phyloP scores from a whole-genome alignment of 106 monocot species.

The Dendrobium catenatum region DNA sequence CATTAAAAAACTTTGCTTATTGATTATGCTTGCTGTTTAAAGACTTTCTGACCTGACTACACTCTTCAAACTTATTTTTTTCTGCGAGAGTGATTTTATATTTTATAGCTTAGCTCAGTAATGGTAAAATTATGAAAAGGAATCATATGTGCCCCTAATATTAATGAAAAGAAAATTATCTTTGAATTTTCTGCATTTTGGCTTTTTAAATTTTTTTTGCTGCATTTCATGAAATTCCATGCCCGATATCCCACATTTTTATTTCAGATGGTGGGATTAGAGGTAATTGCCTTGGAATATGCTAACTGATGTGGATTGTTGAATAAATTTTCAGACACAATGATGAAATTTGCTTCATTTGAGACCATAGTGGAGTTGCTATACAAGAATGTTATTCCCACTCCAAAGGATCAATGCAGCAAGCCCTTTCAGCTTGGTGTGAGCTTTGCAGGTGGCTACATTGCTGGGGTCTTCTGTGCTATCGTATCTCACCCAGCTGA shows the following conservation, averaged over 20 bases:
- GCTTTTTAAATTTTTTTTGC: background rate
- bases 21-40: too few relatives aligned
- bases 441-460: slow-evolving; percentile 54
- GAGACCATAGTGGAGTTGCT: slow-evolving; percentile 45
- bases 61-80: too few relatives aligned
- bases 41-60: too few relatives aligned
- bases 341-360: slow-evolving; percentile 78
- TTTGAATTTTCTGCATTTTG: background rate
- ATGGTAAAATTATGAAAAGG: too few relatives aligned
- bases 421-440: slow-evolving; percentile 33
- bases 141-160: background rate
- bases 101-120: too few relatives aligned
- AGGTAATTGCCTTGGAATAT: background rate
- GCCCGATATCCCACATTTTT: background rate
- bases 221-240: background rate
- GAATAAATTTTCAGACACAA: slow-evolving; percentile 39
- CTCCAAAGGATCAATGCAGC: slow-evolving; percentile 52
- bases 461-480: slow-evolving; percentile 53
- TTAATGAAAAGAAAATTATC: background rate
- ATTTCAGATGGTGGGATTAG: background rate
- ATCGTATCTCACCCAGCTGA: slow-evolving; percentile 64
- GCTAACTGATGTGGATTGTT: background rate
- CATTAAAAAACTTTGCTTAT: too few relatives aligned
- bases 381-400: slow-evolving; percentile 58
- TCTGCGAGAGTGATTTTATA: too few relatives aligned